Evolutionary conservation across 345 rosid species (phyloP).

Genomic region (Eucalyptus erythrocorys): DNA sequence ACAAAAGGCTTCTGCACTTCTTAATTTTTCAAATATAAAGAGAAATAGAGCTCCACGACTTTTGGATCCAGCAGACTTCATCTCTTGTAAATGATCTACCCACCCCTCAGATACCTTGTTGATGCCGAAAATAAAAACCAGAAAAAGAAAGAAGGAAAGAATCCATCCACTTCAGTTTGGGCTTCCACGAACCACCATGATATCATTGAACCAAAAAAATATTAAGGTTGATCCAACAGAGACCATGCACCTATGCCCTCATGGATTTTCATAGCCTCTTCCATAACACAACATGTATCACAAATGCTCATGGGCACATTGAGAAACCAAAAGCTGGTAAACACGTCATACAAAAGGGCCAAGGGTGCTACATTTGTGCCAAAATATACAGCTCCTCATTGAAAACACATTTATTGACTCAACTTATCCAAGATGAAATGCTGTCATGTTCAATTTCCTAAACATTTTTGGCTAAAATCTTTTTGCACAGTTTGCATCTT

Average conservation of each 20-base stretch:
- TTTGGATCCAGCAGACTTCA: background rate
- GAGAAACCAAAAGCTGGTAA: background rate
- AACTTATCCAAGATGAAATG: background rate
- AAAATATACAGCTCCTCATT: background rate
- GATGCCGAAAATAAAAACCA: background rate
- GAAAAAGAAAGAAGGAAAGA: background rate
- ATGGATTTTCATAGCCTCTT: background rate
- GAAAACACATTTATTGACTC: background rate
- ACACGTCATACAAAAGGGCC: background rate
- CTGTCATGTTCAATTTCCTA: background rate
- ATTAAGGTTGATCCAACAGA: background rate
- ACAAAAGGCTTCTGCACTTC: too few relatives aligned
- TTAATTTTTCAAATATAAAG: too few relatives aligned
- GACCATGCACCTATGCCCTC: background rate
- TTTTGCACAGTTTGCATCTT: background rate
- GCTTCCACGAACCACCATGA: background rate
- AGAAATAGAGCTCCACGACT: too few relatives aligned
- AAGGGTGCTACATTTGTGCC: background rate
- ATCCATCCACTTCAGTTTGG: background rate
- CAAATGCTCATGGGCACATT: background rate
- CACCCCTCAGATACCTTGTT: background rate
- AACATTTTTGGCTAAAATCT: background rate
- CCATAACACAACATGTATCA: background rate
- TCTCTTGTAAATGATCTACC: background rate
- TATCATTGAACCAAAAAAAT: background rate